phyloP scores from a whole-genome alignment of 2,329 filamentous ascomycete genomes.

The Pseudocercospora pini-densiflorae region DNA sequence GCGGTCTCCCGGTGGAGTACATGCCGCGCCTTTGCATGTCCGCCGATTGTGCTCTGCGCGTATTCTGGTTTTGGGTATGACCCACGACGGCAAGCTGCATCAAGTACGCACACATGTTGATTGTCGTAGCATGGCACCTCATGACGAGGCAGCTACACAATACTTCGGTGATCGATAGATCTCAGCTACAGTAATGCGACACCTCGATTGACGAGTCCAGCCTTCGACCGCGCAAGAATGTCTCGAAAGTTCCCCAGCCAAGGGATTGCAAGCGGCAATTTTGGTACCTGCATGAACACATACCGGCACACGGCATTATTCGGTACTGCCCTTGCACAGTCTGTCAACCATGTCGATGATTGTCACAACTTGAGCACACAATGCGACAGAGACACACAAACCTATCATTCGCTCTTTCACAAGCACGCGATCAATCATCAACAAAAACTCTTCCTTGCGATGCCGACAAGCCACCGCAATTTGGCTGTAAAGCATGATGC shows the following conservation, averaged over 20 bases:
- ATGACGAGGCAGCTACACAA: not conserved
- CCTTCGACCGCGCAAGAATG: conserved; percentile 1
- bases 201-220: not conserved
- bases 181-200: not conserved
- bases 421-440: not conserved
- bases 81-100: conserved; percentile 15
- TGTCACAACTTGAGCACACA: not conserved
- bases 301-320: conserved; percentile 8
- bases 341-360: conserved; percentile 16
- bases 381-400: not conserved
- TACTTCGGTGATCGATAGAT: not conserved
- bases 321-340: conserved; percentile 15
- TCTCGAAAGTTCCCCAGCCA: not conserved
- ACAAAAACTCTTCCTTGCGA: not conserved
- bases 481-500: not conserved
- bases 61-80: conserved; percentile 15
- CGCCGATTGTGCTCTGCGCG: conserved; percentile 2
- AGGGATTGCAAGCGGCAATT: not conserved
- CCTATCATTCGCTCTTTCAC: not conserved
- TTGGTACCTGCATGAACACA: conserved; percentile 4
- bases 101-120: not conserved
- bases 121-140: not conserved
- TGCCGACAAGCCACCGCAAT: not conserved
- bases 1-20: not conserved
- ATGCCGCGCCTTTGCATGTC: not conserved